Conservation (phyloP, 345 rosid genomes). For the Acer negundo region DNA sequence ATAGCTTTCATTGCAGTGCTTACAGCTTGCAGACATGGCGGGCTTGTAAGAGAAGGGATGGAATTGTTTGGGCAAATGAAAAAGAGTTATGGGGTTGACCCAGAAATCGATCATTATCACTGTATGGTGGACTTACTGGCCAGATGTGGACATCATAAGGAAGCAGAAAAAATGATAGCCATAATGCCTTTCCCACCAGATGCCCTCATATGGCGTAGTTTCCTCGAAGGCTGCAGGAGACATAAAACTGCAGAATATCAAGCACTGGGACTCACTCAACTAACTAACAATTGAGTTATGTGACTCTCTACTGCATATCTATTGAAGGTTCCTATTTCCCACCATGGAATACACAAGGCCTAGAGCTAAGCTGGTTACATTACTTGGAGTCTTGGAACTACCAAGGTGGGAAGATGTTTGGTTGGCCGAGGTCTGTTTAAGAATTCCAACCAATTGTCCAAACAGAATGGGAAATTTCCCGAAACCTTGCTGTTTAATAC, state of each 20-base stretch:
- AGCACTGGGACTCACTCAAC: conserved; percentile 7
- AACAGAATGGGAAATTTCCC: background rate
- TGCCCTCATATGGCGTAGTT: conserved; percentile 66
- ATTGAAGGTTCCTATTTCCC: background rate
- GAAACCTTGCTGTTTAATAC: background rate
- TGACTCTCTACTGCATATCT: background rate
- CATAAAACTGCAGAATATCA: conserved; percentile 19
- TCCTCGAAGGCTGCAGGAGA: conserved; percentile 73
- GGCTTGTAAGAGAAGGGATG: conserved; percentile 73
- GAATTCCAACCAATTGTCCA: background rate
- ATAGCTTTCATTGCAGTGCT: conserved; percentile 68
- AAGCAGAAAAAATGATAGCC: conserved; percentile 64
- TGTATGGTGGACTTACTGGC: conserved; percentile 72
- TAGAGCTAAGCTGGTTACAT: background rate
- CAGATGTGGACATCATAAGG: conserved; percentile 54
- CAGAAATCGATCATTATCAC: conserved; percentile 76
- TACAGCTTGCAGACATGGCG: conserved; percentile 74
- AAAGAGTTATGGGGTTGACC: conserved; percentile 51
- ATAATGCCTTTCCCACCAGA: conserved; percentile 77
- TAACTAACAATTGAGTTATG: background rate
- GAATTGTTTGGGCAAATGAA: conserved; percentile 62
- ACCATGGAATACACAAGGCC: background rate
- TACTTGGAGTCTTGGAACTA: background rate
- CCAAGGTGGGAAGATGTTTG: conserved; percentile 7
- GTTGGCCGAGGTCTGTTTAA: background rate